phyloP scores from a whole-genome alignment of 2,329 filamentous ascomycete species.

The Xylariaceae sp. region DNA sequence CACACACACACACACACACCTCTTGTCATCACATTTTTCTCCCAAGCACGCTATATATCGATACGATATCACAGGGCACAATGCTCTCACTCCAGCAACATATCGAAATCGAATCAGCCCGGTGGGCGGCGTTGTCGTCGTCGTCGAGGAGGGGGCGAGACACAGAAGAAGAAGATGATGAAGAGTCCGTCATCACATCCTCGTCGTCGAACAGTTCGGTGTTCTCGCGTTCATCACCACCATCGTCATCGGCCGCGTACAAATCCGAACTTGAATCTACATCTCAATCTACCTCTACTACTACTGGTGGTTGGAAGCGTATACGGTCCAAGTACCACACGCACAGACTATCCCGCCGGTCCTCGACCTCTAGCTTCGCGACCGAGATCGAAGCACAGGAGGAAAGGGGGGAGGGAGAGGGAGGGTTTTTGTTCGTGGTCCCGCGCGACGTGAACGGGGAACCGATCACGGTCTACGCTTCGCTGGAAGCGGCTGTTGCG shows the following conservation, averaged over 20 bases:
- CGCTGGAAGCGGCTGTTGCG: conserved; percentile 28
- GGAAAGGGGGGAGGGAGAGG: conserved; percentile 3
- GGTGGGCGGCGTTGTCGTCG: conserved; percentile 24
- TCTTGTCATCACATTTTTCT: too few relatives aligned
- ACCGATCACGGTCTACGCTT: conserved; percentile 28
- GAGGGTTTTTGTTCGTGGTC: conserved; percentile 19
- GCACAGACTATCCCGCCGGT: conserved; percentile 20
- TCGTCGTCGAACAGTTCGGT: too few relatives aligned
- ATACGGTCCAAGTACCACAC: conserved; percentile 18
- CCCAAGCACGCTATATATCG: too few relatives aligned
- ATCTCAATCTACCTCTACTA: too few relatives aligned
- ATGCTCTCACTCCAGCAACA: conserved; percentile 25
- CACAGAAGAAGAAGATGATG: too few relatives aligned
- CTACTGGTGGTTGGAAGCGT: too few relatives aligned
- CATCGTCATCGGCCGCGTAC: conserved; percentile 10
- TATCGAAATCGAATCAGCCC: conserved; percentile 21
- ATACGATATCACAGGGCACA: conserved; percentile 4
- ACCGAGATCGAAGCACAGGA: conserved; percentile 20
- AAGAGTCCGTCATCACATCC: too few relatives aligned
- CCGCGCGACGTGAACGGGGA: conserved; percentile 22
- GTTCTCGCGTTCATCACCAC: conserved; percentile 16
- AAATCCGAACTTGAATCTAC: too few relatives aligned
- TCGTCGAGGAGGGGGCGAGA: conserved; percentile 13
- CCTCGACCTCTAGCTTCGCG: conserved; percentile 25
- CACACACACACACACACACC: too few relatives aligned